Percentiles rank a stretch among this genome's conserved stretches.
These are phyloP conservation scores for Russula dissimulans DNA, from an alignment of 768 basidiomycete genomes.

Conservation along the genomic window DNA sequence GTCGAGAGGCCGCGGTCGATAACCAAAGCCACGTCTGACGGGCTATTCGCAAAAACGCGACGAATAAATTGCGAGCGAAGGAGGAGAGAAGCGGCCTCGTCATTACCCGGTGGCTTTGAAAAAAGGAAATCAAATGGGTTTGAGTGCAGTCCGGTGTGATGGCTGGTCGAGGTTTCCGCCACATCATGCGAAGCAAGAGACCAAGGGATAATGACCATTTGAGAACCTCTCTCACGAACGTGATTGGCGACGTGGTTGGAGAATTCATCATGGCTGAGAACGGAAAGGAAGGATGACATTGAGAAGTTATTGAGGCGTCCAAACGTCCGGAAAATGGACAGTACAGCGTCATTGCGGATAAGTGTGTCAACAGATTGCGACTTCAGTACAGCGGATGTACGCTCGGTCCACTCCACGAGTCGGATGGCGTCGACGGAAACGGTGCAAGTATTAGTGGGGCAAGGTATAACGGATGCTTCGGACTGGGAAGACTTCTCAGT, in stretches of 20 bases:
- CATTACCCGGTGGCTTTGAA: slow-evolving; percentile 37
- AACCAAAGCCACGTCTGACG: slow-evolving; percentile 75
- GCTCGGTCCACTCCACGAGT: slow-evolving; percentile 80
- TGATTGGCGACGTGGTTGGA: slow-evolving; percentile 54
- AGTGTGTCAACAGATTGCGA: slow-evolving; percentile 67
- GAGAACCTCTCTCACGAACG: slow-evolving; percentile 44
- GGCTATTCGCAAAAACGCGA: slow-evolving; percentile 62
- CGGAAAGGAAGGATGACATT: slow-evolving; percentile 59
- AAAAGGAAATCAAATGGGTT: slow-evolving; percentile 81
- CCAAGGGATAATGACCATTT: slow-evolving; percentile 87
- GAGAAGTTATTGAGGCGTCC: slow-evolving; percentile 58
- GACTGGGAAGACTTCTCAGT: background rate
- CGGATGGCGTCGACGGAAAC: slow-evolving; percentile 69
- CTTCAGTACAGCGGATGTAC: slow-evolving; percentile 80
- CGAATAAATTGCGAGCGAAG: slow-evolving; percentile 81
- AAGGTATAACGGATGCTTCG: background rate
- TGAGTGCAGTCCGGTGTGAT: slow-evolving; percentile 18
- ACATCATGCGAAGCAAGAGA: slow-evolving; percentile 29
- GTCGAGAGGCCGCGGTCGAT: slow-evolving; percentile 58
- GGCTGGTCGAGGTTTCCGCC: slow-evolving; percentile 21
- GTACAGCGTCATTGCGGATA: slow-evolving; percentile 59
- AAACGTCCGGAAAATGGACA: slow-evolving; percentile 71
- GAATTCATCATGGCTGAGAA: slow-evolving; percentile 72
- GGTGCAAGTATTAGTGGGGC: slow-evolving; percentile 21
- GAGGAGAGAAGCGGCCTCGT: slow-evolving; percentile 44